These are phyloP conservation scores for Martiniozyma abietophila DNA, from an alignment of 805 yeast genomes.

Conservation along the genomic window DNA sequence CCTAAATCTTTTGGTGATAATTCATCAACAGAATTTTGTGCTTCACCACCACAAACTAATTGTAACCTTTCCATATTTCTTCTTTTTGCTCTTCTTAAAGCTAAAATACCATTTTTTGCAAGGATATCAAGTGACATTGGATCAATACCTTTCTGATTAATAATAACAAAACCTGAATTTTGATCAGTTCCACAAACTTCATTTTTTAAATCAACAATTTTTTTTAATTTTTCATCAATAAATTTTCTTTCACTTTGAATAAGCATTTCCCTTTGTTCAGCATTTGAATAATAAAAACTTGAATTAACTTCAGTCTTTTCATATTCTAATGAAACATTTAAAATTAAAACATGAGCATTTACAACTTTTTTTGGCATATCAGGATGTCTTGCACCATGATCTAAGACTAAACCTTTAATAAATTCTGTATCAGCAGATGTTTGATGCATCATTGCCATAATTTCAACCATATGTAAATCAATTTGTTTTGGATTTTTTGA, in stretches of 20 bases:
- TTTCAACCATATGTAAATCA: constrained; percentile 95
- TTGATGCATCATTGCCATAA: constrained; percentile 96
- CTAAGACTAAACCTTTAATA: constrained; percentile 83
- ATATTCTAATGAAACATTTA: constrained; percentile 91
- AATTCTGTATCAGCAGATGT: constrained; percentile 75
- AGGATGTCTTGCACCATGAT: constrained; percentile 98
- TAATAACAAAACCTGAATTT: constrained; percentile 77
- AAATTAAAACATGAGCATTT: constrained; percentile 76
- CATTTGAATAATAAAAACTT: constrained; percentile 86
- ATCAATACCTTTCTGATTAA: constrained; percentile 97
- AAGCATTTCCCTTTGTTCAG: constrained; percentile 92
- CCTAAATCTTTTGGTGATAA: constrained; percentile 74
- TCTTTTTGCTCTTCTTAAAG: constrained; percentile 95
- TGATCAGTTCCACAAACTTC: constrained; percentile 75
- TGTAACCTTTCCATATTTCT: constrained; percentile 99
- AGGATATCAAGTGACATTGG: constrained; percentile 94
- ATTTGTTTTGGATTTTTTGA: constrained; percentile 32
- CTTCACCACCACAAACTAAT: constrained; percentile 93
- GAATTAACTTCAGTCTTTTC: constrained; percentile 97
- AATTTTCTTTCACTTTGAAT: constrained; percentile 90
- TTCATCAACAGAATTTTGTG: constrained; percentile 96
- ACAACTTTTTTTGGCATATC: constrained; percentile 90
- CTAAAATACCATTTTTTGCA: constrained; percentile 87
- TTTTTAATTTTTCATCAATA: constrained; percentile 85
- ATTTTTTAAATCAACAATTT: constrained; percentile 88